Conservation (phyloP, 495 filamentous ascomycete genomes). For the Evansstolkia leycettana region DNA sequence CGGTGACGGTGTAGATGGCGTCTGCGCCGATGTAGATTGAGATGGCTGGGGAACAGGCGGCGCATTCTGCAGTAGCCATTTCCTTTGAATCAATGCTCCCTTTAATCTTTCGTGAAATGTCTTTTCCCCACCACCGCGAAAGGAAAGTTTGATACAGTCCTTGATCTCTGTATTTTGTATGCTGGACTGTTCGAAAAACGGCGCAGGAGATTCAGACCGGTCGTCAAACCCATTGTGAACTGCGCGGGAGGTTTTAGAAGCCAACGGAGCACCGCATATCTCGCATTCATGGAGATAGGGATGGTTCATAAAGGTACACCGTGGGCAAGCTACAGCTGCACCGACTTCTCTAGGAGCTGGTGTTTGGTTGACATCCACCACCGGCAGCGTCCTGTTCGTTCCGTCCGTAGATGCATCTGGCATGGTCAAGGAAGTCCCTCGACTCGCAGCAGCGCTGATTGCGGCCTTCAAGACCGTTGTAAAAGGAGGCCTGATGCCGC, state of each 20-base stretch:
- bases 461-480: slow-evolving; percentile 73
- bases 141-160: slow-evolving; percentile 83
- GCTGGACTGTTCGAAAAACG: slow-evolving; percentile 33
- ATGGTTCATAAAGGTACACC: slow-evolving; percentile 92
- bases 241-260: slow-evolving; percentile 11
- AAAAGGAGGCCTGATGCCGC: slow-evolving; percentile 84
- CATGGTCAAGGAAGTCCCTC: slow-evolving; percentile 23
- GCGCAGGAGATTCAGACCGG: slow-evolving; percentile 69
- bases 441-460: slow-evolving; percentile 51
- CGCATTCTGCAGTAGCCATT: slow-evolving; percentile 89
- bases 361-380: slow-evolving; percentile 4
- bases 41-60: slow-evolving; percentile 73
- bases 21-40: slow-evolving; percentile 16
- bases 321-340: slow-evolving; percentile 47
- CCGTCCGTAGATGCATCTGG: slow-evolving; percentile 6
- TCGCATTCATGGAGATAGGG: slow-evolving; percentile 78
- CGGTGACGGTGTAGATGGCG: slow-evolving; percentile 8
- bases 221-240: slow-evolving; percentile 14
- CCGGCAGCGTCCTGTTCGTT: neutral
- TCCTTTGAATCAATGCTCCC: slow-evolving; percentile 74
- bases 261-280: slow-evolving; percentile 73
- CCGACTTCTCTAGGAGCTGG: neutral
- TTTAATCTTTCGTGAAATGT: slow-evolving; percentile 84
- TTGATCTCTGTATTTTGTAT: slow-evolving; percentile 40
- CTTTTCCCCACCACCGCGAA: slow-evolving; percentile 78